phyloP scores from a whole-genome alignment of 345 rosid genomes.

The Luvunga scandens region DNA sequence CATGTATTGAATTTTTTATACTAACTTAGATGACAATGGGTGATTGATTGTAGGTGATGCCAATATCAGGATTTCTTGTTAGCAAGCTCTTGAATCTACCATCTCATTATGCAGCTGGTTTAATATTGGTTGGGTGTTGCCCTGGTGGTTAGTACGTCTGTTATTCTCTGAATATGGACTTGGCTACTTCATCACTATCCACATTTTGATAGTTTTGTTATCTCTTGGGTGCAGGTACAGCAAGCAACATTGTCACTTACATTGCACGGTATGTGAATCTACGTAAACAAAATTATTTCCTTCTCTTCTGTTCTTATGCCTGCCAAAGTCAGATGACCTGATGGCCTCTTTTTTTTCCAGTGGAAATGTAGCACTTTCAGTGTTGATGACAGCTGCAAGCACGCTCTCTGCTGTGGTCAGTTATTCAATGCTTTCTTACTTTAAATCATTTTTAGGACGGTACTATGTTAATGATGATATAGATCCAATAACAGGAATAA shows the following conservation, averaged over 20 bases:
- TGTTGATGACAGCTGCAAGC: conserved; percentile 91
- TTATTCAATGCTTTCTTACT: conserved; percentile 14
- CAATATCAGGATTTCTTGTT: conserved; percentile 70
- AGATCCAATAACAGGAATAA: not conserved
- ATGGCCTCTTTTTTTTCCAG: conserved; percentile 38
- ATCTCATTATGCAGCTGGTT: conserved; percentile 87
- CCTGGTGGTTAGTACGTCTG: conserved; percentile 68
- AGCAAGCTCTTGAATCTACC: conserved; percentile 84
- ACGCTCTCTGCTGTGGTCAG: conserved; percentile 88
- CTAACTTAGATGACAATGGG: not conserved
- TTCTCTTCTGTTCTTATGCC: conserved; percentile 6
- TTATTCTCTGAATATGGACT: not conserved
- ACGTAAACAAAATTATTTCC: conserved; percentile 1
- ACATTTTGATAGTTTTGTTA: conserved; percentile 7
- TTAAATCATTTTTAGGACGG: not conserved
- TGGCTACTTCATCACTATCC: conserved; percentile 1
- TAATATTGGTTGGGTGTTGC: conserved; percentile 88
- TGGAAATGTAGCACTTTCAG: conserved; percentile 89
- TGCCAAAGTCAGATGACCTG: conserved; percentile 18
- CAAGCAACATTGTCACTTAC: conserved; percentile 88
- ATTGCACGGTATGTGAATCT: conserved; percentile 59
- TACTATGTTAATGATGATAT: not conserved
- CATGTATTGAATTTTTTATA: not conserved
- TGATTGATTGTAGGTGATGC: conserved; percentile 68
- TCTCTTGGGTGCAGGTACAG: conserved; percentile 65